Evolutionary conservation across 2,329 filamentous ascomycete species (phyloP).

Genomic region (Aphanocladium album): DNA sequence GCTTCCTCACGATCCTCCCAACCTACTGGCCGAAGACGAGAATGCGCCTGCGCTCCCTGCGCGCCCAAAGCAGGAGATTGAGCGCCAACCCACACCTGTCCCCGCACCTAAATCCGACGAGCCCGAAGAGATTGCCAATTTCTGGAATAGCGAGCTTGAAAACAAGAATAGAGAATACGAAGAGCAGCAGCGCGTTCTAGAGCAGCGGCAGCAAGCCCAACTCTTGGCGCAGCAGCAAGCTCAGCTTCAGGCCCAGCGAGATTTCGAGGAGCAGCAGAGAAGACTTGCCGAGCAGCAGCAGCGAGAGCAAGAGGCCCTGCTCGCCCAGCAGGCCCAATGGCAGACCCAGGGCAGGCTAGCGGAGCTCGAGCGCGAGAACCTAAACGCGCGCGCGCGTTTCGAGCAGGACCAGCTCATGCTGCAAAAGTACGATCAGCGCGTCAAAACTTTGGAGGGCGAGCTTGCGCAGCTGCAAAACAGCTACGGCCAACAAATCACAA

Average conservation of each 20-base stretch:
- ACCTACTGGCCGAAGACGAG: slow-evolving; percentile 79
- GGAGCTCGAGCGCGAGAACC: slow-evolving; percentile 89
- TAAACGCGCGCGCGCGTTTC: slow-evolving; percentile 91
- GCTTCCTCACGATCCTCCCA: slow-evolving; percentile 89
- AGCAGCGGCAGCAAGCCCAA: slow-evolving; percentile 79
- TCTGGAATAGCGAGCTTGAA: slow-evolving; percentile 92
- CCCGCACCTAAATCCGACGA: slow-evolving; percentile 66
- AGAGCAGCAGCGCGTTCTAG: slow-evolving; percentile 82
- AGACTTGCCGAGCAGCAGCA: slow-evolving; percentile 83
- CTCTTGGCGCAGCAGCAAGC: slow-evolving; percentile 77
- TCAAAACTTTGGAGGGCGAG: slow-evolving; percentile 89
- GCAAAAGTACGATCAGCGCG: slow-evolving; percentile 90
- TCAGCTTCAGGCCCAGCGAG: slow-evolving; percentile 77
- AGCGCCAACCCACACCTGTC: slow-evolving; percentile 63
- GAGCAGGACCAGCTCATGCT: slow-evolving; percentile 96
- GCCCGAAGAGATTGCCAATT: slow-evolving; percentile 92
- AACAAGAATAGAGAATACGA: slow-evolving; percentile 93
- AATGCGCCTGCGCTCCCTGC: slow-evolving; percentile 76
- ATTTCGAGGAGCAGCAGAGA: slow-evolving; percentile 96
- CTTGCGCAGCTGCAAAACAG: slow-evolving; percentile 76
- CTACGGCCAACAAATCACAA: slow-evolving; percentile 76
- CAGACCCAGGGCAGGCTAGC: slow-evolving; percentile 95
- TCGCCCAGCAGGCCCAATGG: slow-evolving; percentile 83
- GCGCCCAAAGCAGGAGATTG: slow-evolving; percentile 71
- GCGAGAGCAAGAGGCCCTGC: slow-evolving; percentile 81